Evolutionary conservation across 2,329 filamentous ascomycete genomes (phyloP), one percentile per base, ranked within the genome.

Genomic region (Botrytis cinerea): DNA sequence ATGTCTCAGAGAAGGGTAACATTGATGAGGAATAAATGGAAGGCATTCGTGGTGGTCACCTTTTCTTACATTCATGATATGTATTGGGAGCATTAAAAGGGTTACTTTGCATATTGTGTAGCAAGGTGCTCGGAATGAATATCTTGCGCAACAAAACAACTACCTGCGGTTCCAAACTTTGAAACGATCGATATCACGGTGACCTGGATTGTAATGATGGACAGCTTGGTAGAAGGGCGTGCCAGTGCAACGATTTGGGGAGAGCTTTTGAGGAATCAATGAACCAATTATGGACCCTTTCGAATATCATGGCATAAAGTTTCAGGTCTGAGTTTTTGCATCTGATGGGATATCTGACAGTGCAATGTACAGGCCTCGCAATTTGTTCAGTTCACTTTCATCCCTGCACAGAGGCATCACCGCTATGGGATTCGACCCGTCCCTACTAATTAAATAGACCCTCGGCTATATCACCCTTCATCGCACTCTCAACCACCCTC

Each of bases 1-100:
- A 99, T 90, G 96, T 99, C 83, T 98, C 95, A 84, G 96, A 99
- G 93, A 93, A 94, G 89, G 92, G 93, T 86, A 97, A 98, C 92
- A 91, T 99, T 82, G 88, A 89, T 80, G 92, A 94, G 83, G 91
- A 88, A 71, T 78, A 70, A 78, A 75, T 70, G 74, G 63, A 70
- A 71, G 75, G 69, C 72, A 73, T 76, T 76, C 78, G 75, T 72
- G 61, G 71, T 72, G 71, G 71, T 46, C 62, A 72, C 71, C 71
- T 72, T 75, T 79, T 66, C 69, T 73, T 71, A 45, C 60, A 75
- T 76, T 76, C 74, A 75, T 78, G 75, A 77, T 76, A 74, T 74
- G 76, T 77, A 73, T 71, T 75, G 76, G 75, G 75, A 60, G 71
- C 71, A 70, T 69, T 70, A 71, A 62, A 70, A 75, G 75, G 77